These are phyloP conservation scores for Apiospora malaysiana DNA, from an alignment of 2,329 filamentous ascomycete species.

Conservation along the genomic window DNA sequence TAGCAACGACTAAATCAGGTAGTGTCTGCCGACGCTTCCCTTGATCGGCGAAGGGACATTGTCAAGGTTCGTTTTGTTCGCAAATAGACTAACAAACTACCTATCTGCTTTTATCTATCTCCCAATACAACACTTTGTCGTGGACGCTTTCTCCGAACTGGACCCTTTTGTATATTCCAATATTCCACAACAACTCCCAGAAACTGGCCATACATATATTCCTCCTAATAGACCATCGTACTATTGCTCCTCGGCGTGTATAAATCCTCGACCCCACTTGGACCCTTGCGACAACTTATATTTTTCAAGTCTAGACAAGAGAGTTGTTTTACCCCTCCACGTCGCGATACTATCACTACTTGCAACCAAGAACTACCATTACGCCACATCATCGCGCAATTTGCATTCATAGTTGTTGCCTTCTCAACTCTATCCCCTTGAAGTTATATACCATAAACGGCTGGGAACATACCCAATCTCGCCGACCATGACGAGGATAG, in stretches of 20 bases:
- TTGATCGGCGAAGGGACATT: not conserved
- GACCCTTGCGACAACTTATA: slow-evolving; percentile 12
- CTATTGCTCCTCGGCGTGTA: not conserved
- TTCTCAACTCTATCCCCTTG: not conserved
- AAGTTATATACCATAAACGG: not conserved
- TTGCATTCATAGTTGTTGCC: not conserved
- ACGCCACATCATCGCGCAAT: not conserved
- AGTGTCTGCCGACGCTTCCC: not conserved
- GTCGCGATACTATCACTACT: slow-evolving; percentile 4
- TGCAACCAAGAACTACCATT: not conserved
- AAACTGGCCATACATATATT: not conserved
- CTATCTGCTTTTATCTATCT: not conserved
- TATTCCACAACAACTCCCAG: not conserved
- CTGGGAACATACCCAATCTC: not conserved
- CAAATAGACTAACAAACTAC: not conserved
- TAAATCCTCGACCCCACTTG: not conserved
- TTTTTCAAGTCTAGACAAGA: slow-evolving; percentile 1
- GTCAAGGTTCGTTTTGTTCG: not conserved
- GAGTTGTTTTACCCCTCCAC: slow-evolving; percentile 4
- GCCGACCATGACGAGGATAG: slow-evolving; percentile 71
- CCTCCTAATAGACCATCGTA: slow-evolving; percentile 8
- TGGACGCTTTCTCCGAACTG: not conserved
- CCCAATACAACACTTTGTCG: not conserved
- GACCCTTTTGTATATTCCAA: too few relatives aligned
- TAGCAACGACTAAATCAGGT: not conserved